Conservation (phyloP, 306 rosid species). For the Acacia crassicarpa region DNA sequence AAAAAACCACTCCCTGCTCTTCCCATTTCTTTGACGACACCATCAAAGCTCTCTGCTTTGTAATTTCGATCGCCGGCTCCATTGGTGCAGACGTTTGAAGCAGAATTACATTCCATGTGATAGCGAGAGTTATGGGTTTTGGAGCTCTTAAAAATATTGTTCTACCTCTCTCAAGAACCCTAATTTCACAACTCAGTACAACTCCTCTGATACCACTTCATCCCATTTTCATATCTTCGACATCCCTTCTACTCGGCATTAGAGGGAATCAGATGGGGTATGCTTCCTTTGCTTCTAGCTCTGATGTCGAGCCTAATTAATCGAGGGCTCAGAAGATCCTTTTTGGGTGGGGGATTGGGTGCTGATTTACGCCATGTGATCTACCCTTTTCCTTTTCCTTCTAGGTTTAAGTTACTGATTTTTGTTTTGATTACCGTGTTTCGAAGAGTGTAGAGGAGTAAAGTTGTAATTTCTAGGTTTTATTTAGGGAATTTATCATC, state of each 20-base stretch:
- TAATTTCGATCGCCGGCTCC: neutral
- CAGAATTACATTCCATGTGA: neutral
- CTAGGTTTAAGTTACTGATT: too few relatives aligned
- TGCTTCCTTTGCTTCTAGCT: conserved; percentile 18
- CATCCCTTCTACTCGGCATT: conserved; percentile 20
- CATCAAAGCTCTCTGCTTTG: neutral
- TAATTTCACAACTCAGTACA: conserved; percentile 28
- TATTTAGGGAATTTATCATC: too few relatives aligned
- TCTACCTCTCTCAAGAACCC: conserved; percentile 54
- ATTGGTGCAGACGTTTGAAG: neutral
- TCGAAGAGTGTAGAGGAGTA: too few relatives aligned
- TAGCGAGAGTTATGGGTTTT: conserved; percentile 49
- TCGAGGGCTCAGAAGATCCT: rapidly evolving
- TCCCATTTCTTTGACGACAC: too few relatives aligned
- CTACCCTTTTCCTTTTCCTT: too few relatives aligned
- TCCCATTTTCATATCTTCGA: conserved; percentile 24
- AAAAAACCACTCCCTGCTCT: too few relatives aligned
- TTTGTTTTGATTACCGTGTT: too few relatives aligned
- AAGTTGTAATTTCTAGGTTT: too few relatives aligned
- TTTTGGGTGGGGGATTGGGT: too few relatives aligned
- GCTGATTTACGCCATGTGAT: too few relatives aligned
- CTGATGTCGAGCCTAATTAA: too few relatives aligned
- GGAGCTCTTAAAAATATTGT: conserved; percentile 54
- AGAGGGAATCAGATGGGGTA: conserved; percentile 4
- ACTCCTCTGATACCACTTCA: conserved; percentile 16